Conservation (phyloP, 495 filamentous ascomycete genomes). For the Aspergillus avenaceus region DNA sequence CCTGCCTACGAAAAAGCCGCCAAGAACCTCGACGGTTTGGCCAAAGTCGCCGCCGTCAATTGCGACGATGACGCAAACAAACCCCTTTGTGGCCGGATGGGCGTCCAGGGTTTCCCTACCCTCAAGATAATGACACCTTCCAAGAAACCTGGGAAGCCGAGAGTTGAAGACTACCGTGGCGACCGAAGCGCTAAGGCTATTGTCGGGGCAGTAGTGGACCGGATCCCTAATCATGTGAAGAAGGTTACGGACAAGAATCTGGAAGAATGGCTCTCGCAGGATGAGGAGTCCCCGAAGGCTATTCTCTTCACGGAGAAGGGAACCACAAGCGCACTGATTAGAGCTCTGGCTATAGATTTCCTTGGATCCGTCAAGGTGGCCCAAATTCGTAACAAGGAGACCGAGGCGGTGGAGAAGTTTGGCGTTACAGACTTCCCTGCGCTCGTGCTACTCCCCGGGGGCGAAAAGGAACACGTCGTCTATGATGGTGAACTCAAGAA, state of each 20-base stretch:
- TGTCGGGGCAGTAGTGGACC: constrained; percentile 75
- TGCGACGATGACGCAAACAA: constrained; percentile 97
- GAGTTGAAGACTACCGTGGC: constrained; percentile 91
- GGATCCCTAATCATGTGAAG: constrained; percentile 90
- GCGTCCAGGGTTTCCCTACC: constrained; percentile 93
- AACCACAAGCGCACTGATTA: constrained; percentile 74
- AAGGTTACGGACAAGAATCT: constrained; percentile 74
- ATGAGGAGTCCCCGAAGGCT: constrained; percentile 75
- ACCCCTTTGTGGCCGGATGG: constrained; percentile 78
- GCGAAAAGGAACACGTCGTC: constrained; percentile 59
- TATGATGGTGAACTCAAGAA: constrained; percentile 89
- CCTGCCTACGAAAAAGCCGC: constrained; percentile 94
- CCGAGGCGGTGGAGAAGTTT: constrained; percentile 65
- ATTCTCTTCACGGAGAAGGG: constrained; percentile 95
- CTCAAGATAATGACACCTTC: constrained; percentile 88
- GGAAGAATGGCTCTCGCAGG: constrained; percentile 67
- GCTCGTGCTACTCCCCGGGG: constrained; percentile 75
- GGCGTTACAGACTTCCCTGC: constrained; percentile 75
- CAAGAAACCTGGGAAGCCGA: constrained; percentile 77
- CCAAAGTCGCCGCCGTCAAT: constrained; percentile 90
- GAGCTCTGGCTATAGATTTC: constrained; percentile 86
- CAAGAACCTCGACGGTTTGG: constrained; percentile 79
- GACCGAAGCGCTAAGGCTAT: constrained; percentile 77
- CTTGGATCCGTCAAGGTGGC: constrained; percentile 76
- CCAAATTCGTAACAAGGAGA: constrained; percentile 82